Conservation (phyloP, 148 eudicot genomes). For the Rhododendron simsii region DNA sequence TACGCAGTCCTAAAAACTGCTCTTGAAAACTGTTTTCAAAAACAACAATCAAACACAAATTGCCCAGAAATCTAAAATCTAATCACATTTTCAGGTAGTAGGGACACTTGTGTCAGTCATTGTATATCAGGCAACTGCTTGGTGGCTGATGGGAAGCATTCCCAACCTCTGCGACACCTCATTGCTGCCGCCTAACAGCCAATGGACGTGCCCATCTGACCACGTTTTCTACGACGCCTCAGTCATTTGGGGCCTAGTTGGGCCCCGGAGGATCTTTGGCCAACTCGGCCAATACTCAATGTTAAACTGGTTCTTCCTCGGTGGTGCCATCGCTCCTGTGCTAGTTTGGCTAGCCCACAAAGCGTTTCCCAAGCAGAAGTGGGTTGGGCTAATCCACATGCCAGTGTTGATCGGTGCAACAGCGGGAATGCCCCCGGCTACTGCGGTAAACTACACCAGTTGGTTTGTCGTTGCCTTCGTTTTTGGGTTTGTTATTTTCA, state of each 20-base stretch:
- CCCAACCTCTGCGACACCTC: constrained; percentile 50
- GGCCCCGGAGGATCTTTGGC: constrained; percentile 68
- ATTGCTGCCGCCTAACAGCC: constrained; percentile 47
- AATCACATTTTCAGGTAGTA: constrained; percentile 28
- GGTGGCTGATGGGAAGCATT: constrained; percentile 72
- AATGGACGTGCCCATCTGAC: constrained; percentile 64
- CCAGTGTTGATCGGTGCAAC: constrained; percentile 60
- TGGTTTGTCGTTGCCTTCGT: constrained; percentile 63
- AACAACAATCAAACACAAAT: too few relatives aligned
- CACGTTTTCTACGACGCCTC: constrained; percentile 62
- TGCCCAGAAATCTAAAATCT: too few relatives aligned
- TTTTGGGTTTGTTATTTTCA: constrained; percentile 53
- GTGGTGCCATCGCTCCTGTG: constrained; percentile 46
- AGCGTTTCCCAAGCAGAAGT: constrained; percentile 42
- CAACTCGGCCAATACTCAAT: constrained; percentile 49
- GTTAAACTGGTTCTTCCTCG: constrained; percentile 51
- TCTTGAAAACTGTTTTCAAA: too few relatives aligned
- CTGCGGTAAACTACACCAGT: constrained; percentile 67
- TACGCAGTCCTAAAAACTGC: too few relatives aligned
- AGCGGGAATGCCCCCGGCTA: constrained; percentile 72
- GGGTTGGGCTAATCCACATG: constrained; percentile 50
- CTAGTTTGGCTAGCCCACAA: constrained; percentile 44
- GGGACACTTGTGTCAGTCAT: constrained; percentile 54
- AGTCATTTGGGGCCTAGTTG: constrained; percentile 71
- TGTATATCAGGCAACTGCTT: constrained; percentile 61